Evolutionary conservation across 495 filamentous ascomycete genomes (phyloP).

Genomic region (Opeltia flavorubescens): DNA sequence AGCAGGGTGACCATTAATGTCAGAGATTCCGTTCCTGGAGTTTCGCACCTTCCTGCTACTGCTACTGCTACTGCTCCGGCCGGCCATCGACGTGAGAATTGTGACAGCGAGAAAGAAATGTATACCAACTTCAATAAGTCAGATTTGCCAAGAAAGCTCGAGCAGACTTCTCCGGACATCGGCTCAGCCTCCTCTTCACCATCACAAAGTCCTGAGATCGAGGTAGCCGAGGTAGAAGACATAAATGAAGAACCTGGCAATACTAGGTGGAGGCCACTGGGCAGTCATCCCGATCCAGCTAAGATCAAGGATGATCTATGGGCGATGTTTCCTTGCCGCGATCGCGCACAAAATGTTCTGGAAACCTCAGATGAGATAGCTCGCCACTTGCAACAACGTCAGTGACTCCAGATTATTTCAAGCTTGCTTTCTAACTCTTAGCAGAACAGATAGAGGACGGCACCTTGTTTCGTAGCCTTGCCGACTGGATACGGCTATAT

Average conservation of each 20-base stretch:
- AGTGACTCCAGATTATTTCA: slow-evolving; percentile 20
- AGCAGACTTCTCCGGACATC: slow-evolving; percentile 16
- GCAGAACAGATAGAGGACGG: slow-evolving; percentile 21
- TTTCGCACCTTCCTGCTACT: neutral
- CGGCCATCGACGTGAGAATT: neutral
- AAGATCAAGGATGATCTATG: slow-evolving; percentile 7
- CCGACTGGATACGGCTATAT: slow-evolving; percentile 21
- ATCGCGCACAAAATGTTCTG: slow-evolving; percentile 11
- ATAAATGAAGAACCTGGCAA: slow-evolving; percentile 33
- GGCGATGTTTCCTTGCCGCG: slow-evolving; percentile 10
- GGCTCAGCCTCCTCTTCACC: slow-evolving; percentile 38
- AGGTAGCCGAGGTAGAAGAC: slow-evolving; percentile 42
- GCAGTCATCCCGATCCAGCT: slow-evolving; percentile 14
- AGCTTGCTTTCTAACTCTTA: slow-evolving; percentile 21
- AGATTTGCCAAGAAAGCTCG: neutral
- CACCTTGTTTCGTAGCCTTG: slow-evolving; percentile 12
- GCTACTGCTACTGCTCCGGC: neutral
- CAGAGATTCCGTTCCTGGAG: slow-evolving; percentile 3
- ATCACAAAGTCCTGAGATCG: slow-evolving; percentile 36
- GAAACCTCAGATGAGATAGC: slow-evolving; percentile 28
- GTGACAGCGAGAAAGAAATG: neutral
- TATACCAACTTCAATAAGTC: neutral
- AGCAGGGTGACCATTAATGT: slow-evolving; percentile 44
- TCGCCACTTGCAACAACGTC: slow-evolving; percentile 32
- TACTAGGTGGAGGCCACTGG: slow-evolving; percentile 32